Conservation (phyloP, 2,329 filamentous ascomycete species). For the Alternaria viburni region DNA sequence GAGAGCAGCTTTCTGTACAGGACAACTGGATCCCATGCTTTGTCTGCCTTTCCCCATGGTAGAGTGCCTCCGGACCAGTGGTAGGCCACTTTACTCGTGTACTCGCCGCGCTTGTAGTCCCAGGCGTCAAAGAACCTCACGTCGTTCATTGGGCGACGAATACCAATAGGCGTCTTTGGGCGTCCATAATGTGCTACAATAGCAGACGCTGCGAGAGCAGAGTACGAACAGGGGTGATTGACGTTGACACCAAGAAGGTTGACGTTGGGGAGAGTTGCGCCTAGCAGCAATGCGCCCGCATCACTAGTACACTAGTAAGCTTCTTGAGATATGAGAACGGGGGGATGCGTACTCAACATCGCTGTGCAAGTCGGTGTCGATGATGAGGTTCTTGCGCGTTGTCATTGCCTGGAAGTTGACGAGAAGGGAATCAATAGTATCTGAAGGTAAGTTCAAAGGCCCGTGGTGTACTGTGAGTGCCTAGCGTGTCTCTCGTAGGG, state of each 20-base stretch:
- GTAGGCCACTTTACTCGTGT: conserved; percentile 1
- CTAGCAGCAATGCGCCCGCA: not conserved
- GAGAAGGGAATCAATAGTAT: not conserved
- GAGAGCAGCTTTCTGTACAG: not conserved
- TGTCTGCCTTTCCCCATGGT: not conserved
- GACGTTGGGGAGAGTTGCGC: not conserved
- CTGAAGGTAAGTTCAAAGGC: not conserved
- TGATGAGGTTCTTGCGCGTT: not conserved
- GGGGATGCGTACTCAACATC: not conserved
- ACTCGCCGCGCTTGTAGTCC: not conserved
- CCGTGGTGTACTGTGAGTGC: not conserved
- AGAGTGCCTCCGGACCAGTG: not conserved
- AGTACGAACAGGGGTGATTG: not conserved
- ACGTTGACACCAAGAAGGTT: not conserved
- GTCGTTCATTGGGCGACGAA: not conserved
- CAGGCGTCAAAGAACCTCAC: not conserved
- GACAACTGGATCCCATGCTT: not conserved
- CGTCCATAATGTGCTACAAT: not conserved
- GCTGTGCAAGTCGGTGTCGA: not conserved
- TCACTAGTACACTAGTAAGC: not conserved
- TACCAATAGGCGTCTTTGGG: not conserved
- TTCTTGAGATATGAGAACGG: not conserved
- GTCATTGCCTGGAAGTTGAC: not conserved
- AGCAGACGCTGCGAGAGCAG: not conserved
- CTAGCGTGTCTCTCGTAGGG: not conserved